Evolutionary conservation across 768 basidiomycete species (phyloP), one percentile per base, ranked within the genome.

Genomic region (Strobilomyces confusus): DNA sequence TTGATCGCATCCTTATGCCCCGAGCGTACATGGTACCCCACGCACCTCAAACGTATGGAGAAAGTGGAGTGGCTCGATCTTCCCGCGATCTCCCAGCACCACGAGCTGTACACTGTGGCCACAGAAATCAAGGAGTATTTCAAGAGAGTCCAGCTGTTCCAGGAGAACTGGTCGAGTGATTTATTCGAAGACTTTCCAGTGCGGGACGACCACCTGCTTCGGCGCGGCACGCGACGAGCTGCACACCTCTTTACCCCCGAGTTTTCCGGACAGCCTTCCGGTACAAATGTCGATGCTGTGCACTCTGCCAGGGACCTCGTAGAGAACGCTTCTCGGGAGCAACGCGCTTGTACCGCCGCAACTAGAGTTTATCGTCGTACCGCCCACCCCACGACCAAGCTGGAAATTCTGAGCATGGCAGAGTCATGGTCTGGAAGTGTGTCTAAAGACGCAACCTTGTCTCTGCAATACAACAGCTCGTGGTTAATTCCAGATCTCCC

Each of bases 11-110:
- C 59, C 11, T 56, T 80, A 14, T 69, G 65, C 17, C 73, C 77
- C 1, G 13, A 11, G 4, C 59, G 76, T 11, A 44, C 42, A 4
- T 80, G 69, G 58, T 74, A 77, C 59, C 77, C 79, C 0, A 5
- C 25, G 8, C 68, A 74, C 38, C 59, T 71, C n/a, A 55, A 29
- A 9, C 58, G 55, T 19, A 80, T 79, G 77, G 72, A 80, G 55
- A 64, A 57, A 2, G 69, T 77, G 0, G 22, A 62, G 2, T 63
- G 77, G 78, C 50, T 23, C 19, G 19, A 52, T 12, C 54, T 63
- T 48, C 51, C 59, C 4, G 11, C 60, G 1, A 46, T 56, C 25
- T 57, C 71, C 4, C 76, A 76, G 43, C 69, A 73, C 48, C 58
- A 64, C 47, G 63, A 52, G 5, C 59, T 76, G 43, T 57, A 63